Evolutionary conservation across 2,329 filamentous ascomycete genomes (phyloP).

Genomic region (Ustilaginoidea virens): DNA sequence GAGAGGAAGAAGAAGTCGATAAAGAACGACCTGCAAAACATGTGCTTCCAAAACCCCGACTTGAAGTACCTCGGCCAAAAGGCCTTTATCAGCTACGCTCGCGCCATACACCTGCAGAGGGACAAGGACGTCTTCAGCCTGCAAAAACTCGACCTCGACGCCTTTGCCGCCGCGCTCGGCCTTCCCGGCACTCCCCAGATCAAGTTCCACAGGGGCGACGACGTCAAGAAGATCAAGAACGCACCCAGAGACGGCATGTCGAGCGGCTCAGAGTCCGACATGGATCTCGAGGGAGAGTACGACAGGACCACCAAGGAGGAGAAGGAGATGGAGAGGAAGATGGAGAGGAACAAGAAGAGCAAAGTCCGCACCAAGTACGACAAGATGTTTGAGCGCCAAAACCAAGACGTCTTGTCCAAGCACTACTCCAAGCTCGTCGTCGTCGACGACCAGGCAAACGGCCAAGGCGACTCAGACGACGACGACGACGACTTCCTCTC

Average conservation of each 20-base stretch:
- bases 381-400: constrained; percentile 92
- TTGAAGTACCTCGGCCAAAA: constrained; percentile 94
- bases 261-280: constrained; percentile 43
- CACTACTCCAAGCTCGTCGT: constrained; percentile 82
- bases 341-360: no score
- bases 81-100: constrained; percentile 80
- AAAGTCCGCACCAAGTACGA: constrained; percentile 88
- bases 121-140: constrained; percentile 88
- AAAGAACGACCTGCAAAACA: constrained; percentile 71
- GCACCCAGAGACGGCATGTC: constrained; percentile 53
- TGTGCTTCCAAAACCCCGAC: constrained; percentile 90
- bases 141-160: constrained; percentile 69
- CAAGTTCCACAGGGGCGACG: constrained; percentile 81
- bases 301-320: constrained; percentile 22
- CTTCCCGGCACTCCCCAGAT: constrained; percentile 85
- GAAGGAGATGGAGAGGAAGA: constrained; percentile 40
- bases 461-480: constrained; percentile 15
- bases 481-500: constrained; percentile 58
- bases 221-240: constrained; percentile 78
- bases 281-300: constrained; percentile 30
- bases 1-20: constrained; percentile 83
- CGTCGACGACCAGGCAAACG: constrained; percentile 45
- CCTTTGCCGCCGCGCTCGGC: constrained; percentile 70
- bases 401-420: constrained; percentile 87
- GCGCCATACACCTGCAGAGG: constrained; percentile 73